Percentiles rank a stretch among this genome's conserved stretches.
phyloP scores from a whole-genome alignment of 345 rosid genomes.

The Adansonia digitata region DNA sequence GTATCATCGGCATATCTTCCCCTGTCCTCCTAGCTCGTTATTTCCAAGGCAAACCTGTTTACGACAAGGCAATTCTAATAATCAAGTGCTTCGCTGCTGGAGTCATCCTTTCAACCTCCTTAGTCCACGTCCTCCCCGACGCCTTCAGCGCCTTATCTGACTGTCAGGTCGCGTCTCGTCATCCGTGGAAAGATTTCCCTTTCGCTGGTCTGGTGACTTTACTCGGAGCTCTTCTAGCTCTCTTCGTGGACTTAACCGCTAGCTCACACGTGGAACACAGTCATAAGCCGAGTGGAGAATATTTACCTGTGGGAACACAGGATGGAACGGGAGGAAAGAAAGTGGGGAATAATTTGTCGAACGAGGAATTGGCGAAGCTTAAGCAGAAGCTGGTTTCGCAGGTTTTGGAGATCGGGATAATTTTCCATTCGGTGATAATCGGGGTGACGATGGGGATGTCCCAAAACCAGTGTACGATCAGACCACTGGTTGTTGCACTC shows the following conservation, averaged over 20 bases:
- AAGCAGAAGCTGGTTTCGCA: constrained; percentile 86
- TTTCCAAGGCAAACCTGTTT: constrained; percentile 79
- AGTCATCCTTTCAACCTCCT: constrained; percentile 85
- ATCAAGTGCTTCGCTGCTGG: constrained; percentile 98
- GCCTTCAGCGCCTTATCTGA: constrained; percentile 73
- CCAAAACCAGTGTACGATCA: constrained; percentile 79
- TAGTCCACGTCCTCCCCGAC: constrained; percentile 91
- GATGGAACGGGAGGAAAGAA: constrained; percentile 28
- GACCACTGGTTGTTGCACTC: constrained; percentile 80
- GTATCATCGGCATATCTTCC: constrained; percentile 59
- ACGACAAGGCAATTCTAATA: constrained; percentile 58
- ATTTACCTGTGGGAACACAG: constrained; percentile 36
- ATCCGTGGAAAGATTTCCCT: constrained; percentile 90
- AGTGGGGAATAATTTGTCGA: constrained; percentile 22
- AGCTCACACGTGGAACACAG: constrained; percentile 70
- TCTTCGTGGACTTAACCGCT: constrained; percentile 79
- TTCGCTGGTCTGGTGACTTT: constrained; percentile 75
- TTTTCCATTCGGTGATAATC: constrained; percentile 88
- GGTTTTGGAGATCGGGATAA: constrained; percentile 89
- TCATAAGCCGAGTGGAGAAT: constrained; percentile 31
- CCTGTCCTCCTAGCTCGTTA: constrained; percentile 69
- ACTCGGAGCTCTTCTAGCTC: constrained; percentile 58
- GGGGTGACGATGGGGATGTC: constrained; percentile 98
- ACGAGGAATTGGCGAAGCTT: constrained; percentile 45
- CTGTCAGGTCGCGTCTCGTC: constrained; percentile 67